phyloP scores from a whole-genome alignment of 202 grass and related monocot genomes.

The Zizania palustris region DNA sequence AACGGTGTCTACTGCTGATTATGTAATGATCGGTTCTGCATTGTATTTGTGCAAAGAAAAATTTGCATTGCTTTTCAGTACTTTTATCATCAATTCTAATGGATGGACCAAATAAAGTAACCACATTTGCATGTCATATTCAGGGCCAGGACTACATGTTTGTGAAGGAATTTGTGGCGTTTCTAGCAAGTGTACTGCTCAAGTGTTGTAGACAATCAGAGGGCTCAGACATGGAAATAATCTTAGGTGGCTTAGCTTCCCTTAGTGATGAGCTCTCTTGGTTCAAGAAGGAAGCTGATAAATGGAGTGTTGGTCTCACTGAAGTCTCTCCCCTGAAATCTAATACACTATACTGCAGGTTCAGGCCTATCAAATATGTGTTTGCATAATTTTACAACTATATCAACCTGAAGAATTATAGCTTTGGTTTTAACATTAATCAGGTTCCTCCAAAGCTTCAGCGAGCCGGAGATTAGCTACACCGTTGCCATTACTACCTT shows the following conservation, averaged over 20 bases:
- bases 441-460: slow-evolving; percentile 76
- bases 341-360: slow-evolving; percentile 77
- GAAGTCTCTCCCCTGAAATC: slow-evolving; percentile 53
- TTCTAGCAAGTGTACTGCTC: slow-evolving; percentile 65
- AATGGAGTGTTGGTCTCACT: slow-evolving; percentile 65
- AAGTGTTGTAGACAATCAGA: slow-evolving; percentile 71
- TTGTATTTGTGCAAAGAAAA: not conserved
- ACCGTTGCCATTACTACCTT: slow-evolving; percentile 59
- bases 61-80: not conserved
- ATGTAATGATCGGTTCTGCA: not conserved
- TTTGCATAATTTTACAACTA: not conserved
- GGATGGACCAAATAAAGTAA: not conserved
- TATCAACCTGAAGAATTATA: not conserved
- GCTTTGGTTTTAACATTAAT: slow-evolving; percentile 11
- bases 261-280: slow-evolving; percentile 79
- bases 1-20: not conserved
- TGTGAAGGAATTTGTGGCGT: slow-evolving; percentile 59
- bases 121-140: not conserved
- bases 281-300: slow-evolving; percentile 85
- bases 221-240: slow-evolving; percentile 70
- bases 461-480: slow-evolving; percentile 61
- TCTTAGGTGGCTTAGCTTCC: slow-evolving; percentile 70
- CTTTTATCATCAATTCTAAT: not conserved
- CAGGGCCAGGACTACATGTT: slow-evolving; percentile 72
- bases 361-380: slow-evolving; percentile 9